phyloP scores from a whole-genome alignment of 441 rosid genomes.

The Pelargonium citronellum region DNA sequence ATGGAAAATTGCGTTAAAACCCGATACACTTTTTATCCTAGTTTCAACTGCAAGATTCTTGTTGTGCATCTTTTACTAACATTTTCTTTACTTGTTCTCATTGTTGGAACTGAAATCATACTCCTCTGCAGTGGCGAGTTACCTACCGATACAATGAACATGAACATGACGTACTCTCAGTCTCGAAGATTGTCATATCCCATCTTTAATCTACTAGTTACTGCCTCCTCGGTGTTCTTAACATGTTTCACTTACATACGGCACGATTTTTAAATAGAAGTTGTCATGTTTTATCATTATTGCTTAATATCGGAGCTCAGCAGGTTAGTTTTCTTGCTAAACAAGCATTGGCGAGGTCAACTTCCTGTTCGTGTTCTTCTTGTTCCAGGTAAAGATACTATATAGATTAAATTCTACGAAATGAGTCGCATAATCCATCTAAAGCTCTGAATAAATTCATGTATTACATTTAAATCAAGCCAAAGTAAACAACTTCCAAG shows the following conservation, averaged over 20 bases:
- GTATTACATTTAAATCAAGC: too few relatives aligned
- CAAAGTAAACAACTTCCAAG: not conserved
- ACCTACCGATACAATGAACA: not conserved
- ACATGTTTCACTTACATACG: slow-evolving; percentile 22
- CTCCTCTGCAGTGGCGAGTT: slow-evolving; percentile 33
- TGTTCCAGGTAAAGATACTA: not conserved
- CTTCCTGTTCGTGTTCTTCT: too few relatives aligned
- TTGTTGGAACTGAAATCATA: slow-evolving; percentile 28
- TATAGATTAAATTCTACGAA: not conserved
- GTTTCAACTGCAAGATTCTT: too few relatives aligned
- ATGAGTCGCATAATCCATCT: not conserved
- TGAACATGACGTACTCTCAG: slow-evolving; percentile 29
- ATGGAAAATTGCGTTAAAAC: too few relatives aligned
- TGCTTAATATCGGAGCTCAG: too few relatives aligned
- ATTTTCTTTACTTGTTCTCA: slow-evolving; percentile 12
- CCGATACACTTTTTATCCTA: too few relatives aligned
- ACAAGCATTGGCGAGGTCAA: too few relatives aligned
- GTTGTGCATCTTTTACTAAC: slow-evolving; percentile 9
- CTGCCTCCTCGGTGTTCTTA: slow-evolving; percentile 24
- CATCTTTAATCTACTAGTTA: slow-evolving; percentile 31
- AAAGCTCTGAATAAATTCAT: not conserved
- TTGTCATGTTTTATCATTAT: too few relatives aligned
- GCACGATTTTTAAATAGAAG: too few relatives aligned
- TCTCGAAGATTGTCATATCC: slow-evolving; percentile 30
- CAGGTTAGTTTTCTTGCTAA: too few relatives aligned